Evolutionary conservation across 257 asterid species (phyloP), one percentile per base, ranked within the genome.

Genomic region (Verbena officinalis): DNA sequence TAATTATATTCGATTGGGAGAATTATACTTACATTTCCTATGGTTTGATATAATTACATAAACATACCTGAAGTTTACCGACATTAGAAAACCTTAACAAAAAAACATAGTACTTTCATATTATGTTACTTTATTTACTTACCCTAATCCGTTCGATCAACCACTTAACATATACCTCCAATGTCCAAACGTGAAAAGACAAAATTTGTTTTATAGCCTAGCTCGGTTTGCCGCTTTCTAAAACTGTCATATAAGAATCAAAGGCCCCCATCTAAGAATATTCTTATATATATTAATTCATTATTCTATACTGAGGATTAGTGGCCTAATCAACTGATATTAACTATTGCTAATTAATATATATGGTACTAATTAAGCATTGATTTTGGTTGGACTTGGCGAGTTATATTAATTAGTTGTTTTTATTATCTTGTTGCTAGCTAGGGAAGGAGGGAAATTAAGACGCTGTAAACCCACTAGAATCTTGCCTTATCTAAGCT

Each of bases 191-290:
- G 10, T 31, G 31, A 59, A 66, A 71, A 61, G 74, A 71, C 64
- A 49, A 42, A 31, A 44, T 46, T 71, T 71, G 81, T 65, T 71
- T 65, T 16, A 23, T 62, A 39, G 68, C 64, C 52, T n/a, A n/a
- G n/a, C n/a, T n/a, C 24, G 4, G 39, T 50, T 39, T 45, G 33
- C 44, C 53, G 34, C 22, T 59, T 59, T 51, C 31, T 13, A 30
- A 63, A 40, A 9, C 33, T 64, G 40, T 55, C 44, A 21, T 27
- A 44, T 7, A 34, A 44, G 64, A 64, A 64, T 19, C 49, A 53
- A 45, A 44, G 78, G 69, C 16, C 45, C 70, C 68, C 61, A 13
- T 55, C 15, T 3, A 11, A 59, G 76, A 73, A 77, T 77, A 77
- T 77, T 64, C 78, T 27, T 50, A 42, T n/a, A 11, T 31, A 16